Conservation (phyloP, 1,284 basidiomycete genomes). For the Amylostereum areolatum region DNA sequence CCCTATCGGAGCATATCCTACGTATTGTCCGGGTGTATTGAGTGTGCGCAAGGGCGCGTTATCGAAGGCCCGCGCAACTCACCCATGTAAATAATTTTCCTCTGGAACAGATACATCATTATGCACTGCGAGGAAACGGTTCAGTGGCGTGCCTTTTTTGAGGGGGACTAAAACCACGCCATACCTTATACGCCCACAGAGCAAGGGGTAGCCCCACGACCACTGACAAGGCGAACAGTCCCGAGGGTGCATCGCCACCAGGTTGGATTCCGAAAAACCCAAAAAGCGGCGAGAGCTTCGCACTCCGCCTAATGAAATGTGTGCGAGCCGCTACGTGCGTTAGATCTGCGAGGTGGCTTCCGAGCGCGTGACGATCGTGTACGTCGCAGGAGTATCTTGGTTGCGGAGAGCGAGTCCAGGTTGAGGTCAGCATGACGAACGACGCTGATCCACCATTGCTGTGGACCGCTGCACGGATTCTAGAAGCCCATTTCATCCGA, state of each 20-base stretch:
- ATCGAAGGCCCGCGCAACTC: conserved; percentile 3
- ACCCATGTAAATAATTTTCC: conserved; percentile 50
- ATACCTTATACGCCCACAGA: conserved; percentile 42
- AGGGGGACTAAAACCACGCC: background rate
- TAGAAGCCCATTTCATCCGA: no score
- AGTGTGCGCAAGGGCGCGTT: background rate
- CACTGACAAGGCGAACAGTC: conserved; percentile 21
- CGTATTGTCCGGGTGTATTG: background rate
- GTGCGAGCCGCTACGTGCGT: no score
- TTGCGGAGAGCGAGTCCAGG: no score
- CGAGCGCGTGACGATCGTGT: no score
- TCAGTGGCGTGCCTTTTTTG: background rate
- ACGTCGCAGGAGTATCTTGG: no score
- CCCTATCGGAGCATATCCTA: conserved; percentile 40
- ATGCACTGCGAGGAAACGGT: conserved; percentile 28
- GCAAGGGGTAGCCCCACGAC: conserved; percentile 34
- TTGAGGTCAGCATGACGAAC: no score
- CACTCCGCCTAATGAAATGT: no score
- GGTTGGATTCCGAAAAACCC: conserved; percentile 9
- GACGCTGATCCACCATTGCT: no score
- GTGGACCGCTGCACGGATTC: no score
- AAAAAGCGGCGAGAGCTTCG: no score
- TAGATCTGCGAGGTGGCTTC: no score
- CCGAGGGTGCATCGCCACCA: conserved; percentile 21
- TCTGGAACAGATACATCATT: conserved; percentile 43